These are phyloP conservation scores for Dioszegia crocea DNA, from an alignment of 768 basidiomycete genomes.

Conservation along the genomic window DNA sequence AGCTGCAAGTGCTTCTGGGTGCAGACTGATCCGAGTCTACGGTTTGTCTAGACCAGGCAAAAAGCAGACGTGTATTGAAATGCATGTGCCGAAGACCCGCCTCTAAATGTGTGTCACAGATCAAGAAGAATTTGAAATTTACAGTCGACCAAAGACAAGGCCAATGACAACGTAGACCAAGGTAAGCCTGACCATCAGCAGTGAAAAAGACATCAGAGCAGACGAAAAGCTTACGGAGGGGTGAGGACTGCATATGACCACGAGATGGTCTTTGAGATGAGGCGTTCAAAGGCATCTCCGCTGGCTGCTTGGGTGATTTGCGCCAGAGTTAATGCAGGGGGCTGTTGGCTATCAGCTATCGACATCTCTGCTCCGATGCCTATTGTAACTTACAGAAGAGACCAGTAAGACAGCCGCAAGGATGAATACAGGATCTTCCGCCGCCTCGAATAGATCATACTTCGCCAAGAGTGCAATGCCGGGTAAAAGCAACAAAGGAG, in stretches of 20 bases:
- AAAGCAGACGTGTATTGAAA: too few relatives aligned
- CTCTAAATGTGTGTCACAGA: neutral
- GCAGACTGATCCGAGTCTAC: too few relatives aligned
- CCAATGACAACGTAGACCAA: slow-evolving; percentile 73
- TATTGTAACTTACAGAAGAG: slow-evolving; percentile 53
- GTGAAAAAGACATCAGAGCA: neutral
- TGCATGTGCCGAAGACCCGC: too few relatives aligned
- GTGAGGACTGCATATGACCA: slow-evolving; percentile 88
- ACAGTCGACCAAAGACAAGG: slow-evolving; percentile 52
- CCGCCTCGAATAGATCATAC: slow-evolving; percentile 49
- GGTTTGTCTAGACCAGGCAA: too few relatives aligned
- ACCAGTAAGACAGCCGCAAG: slow-evolving; percentile 79
- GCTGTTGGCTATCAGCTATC: slow-evolving; percentile 55
- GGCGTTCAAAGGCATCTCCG: slow-evolving; percentile 83
- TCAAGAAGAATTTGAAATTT: neutral
- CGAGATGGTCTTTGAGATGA: slow-evolving; percentile 86
- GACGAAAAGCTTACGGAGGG: slow-evolving; percentile 57
- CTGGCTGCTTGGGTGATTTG: slow-evolving; percentile 81
- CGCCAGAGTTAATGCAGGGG: slow-evolving; percentile 70
- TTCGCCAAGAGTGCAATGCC: slow-evolving; percentile 63
- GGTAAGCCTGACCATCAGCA: slow-evolving; percentile 52
- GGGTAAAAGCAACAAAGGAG: slow-evolving; percentile 73
- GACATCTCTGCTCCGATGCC: neutral
- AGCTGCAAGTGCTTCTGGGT: too few relatives aligned
- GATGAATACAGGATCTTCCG: slow-evolving; percentile 58